Evolutionary conservation across 2,329 filamentous ascomycete species (phyloP), one percentile per base, ranked within the genome.

Genomic region (Epichloe scottii): DNA sequence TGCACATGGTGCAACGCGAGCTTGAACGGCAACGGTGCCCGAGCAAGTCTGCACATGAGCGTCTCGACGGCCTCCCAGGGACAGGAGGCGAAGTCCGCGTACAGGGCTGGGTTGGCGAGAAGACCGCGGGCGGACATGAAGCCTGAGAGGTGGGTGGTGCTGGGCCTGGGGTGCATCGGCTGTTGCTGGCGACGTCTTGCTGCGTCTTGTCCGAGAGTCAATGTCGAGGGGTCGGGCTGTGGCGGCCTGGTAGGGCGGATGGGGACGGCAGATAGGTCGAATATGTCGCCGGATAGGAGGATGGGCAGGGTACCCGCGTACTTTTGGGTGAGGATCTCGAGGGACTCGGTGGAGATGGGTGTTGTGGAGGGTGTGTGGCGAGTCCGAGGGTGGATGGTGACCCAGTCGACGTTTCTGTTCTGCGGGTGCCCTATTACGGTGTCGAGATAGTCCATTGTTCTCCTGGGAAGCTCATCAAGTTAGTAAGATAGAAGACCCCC

Each of bases 101-200:
- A 87, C 47, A 87, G 66, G 3, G 81, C 79, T 2, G 84, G 84
- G 63, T 87, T 86, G 57, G 79, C 71, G 41, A 87, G 73, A 3
- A 87, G 70, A 8, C 81, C 83, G 46, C 84, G 75, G 7, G 84
- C 84, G 19, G 83, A 80, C 84, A 87, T 87, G 51, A 87, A 76
- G 37, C 84, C 81, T 1, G 76, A 66, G 7, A 82, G 71, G 35
- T 74, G 69, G 5, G 73, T 77, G 72, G 67, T 68, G 58, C 63
- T 67, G 17, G 67, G 68, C 4, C 55, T 54, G 6, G 53, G 54
- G 26, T 21, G 43, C n/a, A 15, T 15, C 8, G 44, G n/a, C n/a
- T 38, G 42, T 23, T 42, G 44, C 10, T 15, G 45, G 10, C 1
- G 35, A 37, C 26, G 49, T 39, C 14, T 17, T n/a, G 14, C 23